These are phyloP conservation scores for Rubia balearica DNA, from an alignment of 305 asterid genomes.

Conservation along the genomic window DNA sequence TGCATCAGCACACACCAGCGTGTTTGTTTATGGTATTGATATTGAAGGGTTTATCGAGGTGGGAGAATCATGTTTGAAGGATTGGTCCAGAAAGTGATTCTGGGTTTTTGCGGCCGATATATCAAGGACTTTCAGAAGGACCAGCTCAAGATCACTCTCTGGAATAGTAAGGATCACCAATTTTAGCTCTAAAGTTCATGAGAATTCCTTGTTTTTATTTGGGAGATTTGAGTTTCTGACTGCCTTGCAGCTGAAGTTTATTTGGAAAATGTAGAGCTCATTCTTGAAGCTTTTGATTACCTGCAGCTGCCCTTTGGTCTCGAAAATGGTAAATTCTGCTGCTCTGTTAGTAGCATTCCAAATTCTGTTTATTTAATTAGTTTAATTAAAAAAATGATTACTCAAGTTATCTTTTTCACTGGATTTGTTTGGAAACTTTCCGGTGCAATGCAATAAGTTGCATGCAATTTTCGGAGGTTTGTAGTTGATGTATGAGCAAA, in stretches of 20 bases:
- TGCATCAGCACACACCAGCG: neutral
- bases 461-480: neutral
- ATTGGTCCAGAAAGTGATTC: slow-evolving; percentile 37
- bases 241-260: slow-evolving; percentile 72
- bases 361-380: neutral
- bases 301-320: slow-evolving; percentile 81
- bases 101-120: slow-evolving; percentile 74
- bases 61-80: slow-evolving; percentile 9
- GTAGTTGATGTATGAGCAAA: neutral
- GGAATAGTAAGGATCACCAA: slow-evolving; percentile 51
- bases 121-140: slow-evolving; percentile 86
- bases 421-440: neutral
- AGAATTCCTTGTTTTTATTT: neutral
- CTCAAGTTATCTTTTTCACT: neutral
- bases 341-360: neutral
- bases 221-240: neutral
- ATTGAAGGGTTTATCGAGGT: neutral
- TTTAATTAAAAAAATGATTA: neutral
- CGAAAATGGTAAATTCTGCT: slow-evolving; percentile 46
- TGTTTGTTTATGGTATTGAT: neutral
- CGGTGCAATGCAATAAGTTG: neutral
- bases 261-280: slow-evolving; percentile 90
- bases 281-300: slow-evolving; percentile 94
- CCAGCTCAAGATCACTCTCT: slow-evolving; percentile 88
- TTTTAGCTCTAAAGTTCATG: neutral